phyloP scores from a whole-genome alignment of 805 yeast species.

The Lipomyces chichibuensis region DNA sequence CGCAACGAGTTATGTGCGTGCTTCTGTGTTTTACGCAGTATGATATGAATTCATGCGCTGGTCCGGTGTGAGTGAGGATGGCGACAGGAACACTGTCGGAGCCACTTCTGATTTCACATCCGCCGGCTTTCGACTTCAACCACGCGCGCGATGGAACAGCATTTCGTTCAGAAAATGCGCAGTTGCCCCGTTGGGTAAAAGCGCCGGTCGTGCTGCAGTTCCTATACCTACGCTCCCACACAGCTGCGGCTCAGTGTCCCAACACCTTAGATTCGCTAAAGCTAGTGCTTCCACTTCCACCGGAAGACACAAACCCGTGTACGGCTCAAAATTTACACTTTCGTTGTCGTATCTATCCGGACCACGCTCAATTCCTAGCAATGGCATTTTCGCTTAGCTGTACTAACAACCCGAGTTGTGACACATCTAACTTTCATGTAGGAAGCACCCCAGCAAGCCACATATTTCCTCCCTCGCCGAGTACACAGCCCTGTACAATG shows the following conservation, averaged over 20 bases:
- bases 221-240: background rate
- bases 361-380: background rate
- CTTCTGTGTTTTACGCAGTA: background rate
- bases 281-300: constrained; percentile 1
- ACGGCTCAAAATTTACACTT: background rate
- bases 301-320: background rate
- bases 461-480: constrained; percentile 65
- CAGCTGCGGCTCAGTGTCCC: background rate
- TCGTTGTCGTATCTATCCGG: background rate
- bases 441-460: constrained; percentile 57
- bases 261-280: background rate
- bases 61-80: background rate
- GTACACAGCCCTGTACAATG: constrained; percentile 67
- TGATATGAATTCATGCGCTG: background rate
- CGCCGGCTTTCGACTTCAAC: background rate
- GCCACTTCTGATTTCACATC: background rate
- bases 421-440: constrained; percentile 3
- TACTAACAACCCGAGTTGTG: background rate
- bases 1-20: background rate
- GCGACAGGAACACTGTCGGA: background rate
- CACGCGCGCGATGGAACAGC: background rate
- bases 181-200: background rate
- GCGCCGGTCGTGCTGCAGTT: background rate
- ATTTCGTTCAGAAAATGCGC: background rate
- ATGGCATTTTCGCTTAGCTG: background rate